Evolutionary conservation across 306 rosid genomes (phyloP).

Genomic region (Glycine latifolia): DNA sequence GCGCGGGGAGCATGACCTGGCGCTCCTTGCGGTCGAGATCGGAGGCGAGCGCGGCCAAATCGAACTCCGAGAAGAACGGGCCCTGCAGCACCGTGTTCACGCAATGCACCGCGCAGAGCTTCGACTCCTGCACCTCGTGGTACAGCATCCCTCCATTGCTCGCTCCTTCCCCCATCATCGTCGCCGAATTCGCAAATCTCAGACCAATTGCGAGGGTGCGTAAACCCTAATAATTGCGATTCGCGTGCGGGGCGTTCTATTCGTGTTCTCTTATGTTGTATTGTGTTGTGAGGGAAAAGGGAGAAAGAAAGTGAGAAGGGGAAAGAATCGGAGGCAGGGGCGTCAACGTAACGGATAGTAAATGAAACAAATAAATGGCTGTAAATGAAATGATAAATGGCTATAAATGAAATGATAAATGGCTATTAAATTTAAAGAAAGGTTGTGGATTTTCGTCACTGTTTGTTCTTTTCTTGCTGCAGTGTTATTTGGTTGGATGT

Average conservation of each 20-base stretch:
- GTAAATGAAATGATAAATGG: too few species aligned
- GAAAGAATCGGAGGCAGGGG: neutral
- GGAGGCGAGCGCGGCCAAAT: conserved; percentile 94
- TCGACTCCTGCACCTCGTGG: conserved; percentile 98
- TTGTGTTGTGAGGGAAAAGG: neutral
- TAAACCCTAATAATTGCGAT: conserved; percentile 34
- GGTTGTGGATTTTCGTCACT: neutral
- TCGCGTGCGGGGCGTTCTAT: neutral
- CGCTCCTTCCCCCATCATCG: conserved; percentile 85
- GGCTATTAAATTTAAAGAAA: neutral
- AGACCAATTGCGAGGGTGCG: too few species aligned
- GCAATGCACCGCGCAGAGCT: conserved; percentile 97
- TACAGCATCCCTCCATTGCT: conserved; percentile 98
- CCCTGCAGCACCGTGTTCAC: conserved; percentile 93
- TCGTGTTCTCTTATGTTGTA: neutral
- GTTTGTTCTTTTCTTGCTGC: neutral
- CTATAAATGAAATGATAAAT: too few species aligned
- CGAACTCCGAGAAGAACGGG: conserved; percentile 95
- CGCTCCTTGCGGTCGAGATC: conserved; percentile 93
- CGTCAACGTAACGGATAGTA: neutral
- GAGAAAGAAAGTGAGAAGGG: neutral
- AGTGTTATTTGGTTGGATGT: too few species aligned
- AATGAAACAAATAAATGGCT: too few species aligned
- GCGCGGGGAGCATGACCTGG: conserved; percentile 75
- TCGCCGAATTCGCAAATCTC: neutral